Evolutionary conservation across 2,329 filamentous ascomycete species (phyloP), one percentile per base, ranked within the genome.

Genomic region (Trichoderma koningii): DNA sequence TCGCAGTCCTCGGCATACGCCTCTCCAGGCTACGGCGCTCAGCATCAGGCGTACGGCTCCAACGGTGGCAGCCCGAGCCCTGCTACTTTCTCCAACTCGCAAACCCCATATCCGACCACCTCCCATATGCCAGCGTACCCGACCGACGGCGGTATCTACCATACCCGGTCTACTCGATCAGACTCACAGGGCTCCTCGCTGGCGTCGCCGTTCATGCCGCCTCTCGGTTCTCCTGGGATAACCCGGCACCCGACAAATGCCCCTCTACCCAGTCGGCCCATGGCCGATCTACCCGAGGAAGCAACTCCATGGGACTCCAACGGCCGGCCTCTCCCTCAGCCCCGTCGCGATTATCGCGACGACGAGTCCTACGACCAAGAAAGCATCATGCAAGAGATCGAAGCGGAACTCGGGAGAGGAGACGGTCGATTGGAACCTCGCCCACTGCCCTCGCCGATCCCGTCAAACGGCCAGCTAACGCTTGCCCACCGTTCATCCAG

Each of bases 171-270:
- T 1, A 78, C 79, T 12, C 79, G 83, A 34, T 82, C 84, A 7
- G 80, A 80, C 66, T 85, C 85, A 3, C 80, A 81, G 41, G 73
- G 78, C 0, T 85, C 84, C 2, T 79, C 81, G 6, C 65, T 79
- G 38, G 76, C 79, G 7, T 83, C 83, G 1, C 79, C 83, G 3
- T 78, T 77, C 2, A 68, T 72, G 17, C 78, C 76, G 51, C 69
- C 77, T 28, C 79, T 81, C 53, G 71, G 78, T 26, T 79, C 81
- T 6, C 76, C 80, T 2, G 79, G 82, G n/a, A 72, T 86, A 12
- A 79, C 81, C 66, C 80, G 85, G 59, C 83, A 87, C 65, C 85
- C 86, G 1, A 88, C 86, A 17, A 83, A 87, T 73, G 81, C 86
- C 63, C 82, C 86, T 48, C 75, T 88, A 53, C 83, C 85, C n/a